A percentile compares a stretch with the other conserved stretches of the same genome.
Conservation (phyloP, 306 rosid genomes). For the Dalbergia cochinchinensis region DNA sequence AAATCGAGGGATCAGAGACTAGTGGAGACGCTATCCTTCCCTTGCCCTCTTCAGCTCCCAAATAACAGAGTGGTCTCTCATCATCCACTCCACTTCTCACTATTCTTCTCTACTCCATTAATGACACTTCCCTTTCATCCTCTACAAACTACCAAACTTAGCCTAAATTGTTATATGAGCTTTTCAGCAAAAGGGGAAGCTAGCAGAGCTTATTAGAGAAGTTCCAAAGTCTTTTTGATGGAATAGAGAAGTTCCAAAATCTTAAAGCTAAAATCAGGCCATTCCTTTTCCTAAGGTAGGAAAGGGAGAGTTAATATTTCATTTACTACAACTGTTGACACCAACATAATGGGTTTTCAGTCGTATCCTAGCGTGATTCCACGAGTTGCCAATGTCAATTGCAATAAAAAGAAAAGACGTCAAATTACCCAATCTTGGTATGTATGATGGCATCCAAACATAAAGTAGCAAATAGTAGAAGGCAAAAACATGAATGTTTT, state of each 20-base stretch:
- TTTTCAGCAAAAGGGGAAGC: background rate
- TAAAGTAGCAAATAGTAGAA: conserved; percentile 26
- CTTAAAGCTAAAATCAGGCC: background rate
- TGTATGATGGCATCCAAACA: conserved; percentile 36
- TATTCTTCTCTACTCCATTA: no score
- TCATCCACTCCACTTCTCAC: no score
- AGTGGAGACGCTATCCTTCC: no score
- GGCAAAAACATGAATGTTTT: background rate
- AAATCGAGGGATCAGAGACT: no score
- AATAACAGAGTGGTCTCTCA: no score
- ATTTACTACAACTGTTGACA: background rate
- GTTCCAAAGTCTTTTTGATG: background rate
- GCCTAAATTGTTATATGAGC: background rate
- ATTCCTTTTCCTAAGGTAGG: background rate
- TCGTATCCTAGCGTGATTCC: background rate
- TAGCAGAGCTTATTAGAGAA: background rate
- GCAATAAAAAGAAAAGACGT: conserved; percentile 6
- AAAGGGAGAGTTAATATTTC: background rate
- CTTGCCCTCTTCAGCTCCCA: no score
- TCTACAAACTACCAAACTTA: no score
- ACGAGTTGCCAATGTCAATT: conserved; percentile 4
- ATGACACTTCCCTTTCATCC: no score
- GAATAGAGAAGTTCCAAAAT: background rate
- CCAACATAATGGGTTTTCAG: conserved; percentile 14
- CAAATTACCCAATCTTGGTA: conserved; percentile 31